Conservation (phyloP, 2,329 filamentous ascomycete species). For the Gliomastix tumulicola region DNA sequence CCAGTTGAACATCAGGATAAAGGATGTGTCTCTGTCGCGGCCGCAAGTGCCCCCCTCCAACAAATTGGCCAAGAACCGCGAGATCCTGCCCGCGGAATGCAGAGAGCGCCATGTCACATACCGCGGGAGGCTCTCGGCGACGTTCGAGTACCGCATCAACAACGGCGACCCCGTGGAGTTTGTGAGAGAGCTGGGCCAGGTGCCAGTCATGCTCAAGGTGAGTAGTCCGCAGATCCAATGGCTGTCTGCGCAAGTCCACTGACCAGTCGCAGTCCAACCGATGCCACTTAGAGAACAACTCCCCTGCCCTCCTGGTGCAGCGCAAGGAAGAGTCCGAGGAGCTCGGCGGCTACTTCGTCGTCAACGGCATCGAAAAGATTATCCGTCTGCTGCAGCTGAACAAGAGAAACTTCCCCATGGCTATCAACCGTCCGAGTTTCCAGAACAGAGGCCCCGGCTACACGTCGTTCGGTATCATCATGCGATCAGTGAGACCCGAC, state of each 20-base stretch:
- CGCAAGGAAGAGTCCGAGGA: slow-evolving; percentile 95
- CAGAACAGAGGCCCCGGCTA: slow-evolving; percentile 80
- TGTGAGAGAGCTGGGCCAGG: slow-evolving; percentile 75
- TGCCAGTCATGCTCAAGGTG: slow-evolving; percentile 92
- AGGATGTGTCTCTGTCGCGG: slow-evolving; percentile 76
- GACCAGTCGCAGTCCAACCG: slow-evolving; percentile 78
- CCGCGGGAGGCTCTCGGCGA: slow-evolving; percentile 75
- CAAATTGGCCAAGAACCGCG: slow-evolving; percentile 76
- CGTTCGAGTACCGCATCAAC: slow-evolving; percentile 82
- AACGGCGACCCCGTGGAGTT: slow-evolving; percentile 78
- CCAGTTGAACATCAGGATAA: slow-evolving; percentile 69
- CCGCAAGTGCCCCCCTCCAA: slow-evolving; percentile 73
- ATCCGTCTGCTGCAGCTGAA: slow-evolving; percentile 88
- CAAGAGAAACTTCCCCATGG: slow-evolving; percentile 89
- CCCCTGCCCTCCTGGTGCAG: slow-evolving; percentile 74
- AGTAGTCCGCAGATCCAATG: slow-evolving; percentile 18
- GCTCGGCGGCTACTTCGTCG: slow-evolving; percentile 91
- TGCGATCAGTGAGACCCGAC: slow-evolving; percentile 90
- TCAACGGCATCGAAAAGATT: slow-evolving; percentile 96
- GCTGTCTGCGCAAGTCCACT: no score
- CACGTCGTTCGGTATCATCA: slow-evolving; percentile 82
- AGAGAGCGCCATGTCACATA: slow-evolving; percentile 91
- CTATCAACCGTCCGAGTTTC: slow-evolving; percentile 87
- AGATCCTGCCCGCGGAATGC: slow-evolving; percentile 87
- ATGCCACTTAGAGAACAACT: slow-evolving; percentile 83